Conservation (phyloP, 495 filamentous ascomycete species). For the Hypoxylon fragiforme region DNA sequence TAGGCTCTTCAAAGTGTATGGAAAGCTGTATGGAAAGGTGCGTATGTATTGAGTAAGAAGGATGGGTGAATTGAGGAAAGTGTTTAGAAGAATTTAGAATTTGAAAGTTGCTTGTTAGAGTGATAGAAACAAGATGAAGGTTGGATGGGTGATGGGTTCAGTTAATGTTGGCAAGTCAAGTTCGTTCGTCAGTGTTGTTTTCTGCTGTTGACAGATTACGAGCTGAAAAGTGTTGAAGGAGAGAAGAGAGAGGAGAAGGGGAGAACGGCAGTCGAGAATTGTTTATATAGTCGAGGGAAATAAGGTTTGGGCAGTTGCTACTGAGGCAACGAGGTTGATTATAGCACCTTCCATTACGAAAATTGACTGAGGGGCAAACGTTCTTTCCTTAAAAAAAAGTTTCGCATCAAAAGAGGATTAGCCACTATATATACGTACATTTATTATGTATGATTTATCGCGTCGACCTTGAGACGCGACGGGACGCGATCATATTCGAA, state of each 20-base stretch:
- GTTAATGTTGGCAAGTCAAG: not conserved
- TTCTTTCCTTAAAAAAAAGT: not conserved
- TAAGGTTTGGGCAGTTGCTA: no score
- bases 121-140: no score
- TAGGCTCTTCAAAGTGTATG: no score
- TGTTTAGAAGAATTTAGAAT: no score
- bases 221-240: no score
- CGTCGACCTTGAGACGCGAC: slow-evolving; percentile 5
- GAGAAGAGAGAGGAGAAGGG: no score
- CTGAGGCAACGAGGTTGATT: not conserved
- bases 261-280: no score
- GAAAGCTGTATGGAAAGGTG: not conserved
- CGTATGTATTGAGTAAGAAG: not conserved
- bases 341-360: not conserved
- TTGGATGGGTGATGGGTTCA: no score
- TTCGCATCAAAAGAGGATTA: not conserved
- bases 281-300: no score
- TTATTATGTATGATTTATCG: slow-evolving; percentile 5
- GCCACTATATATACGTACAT: slow-evolving; percentile 14
- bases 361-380: not conserved
- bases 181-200: no score
- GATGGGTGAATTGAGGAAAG: not conserved
- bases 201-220: no score
- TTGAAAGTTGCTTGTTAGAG: no score
- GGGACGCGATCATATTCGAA: slow-evolving; percentile 20